Evolutionary conservation across 1,284 basidiomycete genomes (phyloP), one percentile per base, ranked within the genome.

Genomic region (Tausonia pullulans): DNA sequence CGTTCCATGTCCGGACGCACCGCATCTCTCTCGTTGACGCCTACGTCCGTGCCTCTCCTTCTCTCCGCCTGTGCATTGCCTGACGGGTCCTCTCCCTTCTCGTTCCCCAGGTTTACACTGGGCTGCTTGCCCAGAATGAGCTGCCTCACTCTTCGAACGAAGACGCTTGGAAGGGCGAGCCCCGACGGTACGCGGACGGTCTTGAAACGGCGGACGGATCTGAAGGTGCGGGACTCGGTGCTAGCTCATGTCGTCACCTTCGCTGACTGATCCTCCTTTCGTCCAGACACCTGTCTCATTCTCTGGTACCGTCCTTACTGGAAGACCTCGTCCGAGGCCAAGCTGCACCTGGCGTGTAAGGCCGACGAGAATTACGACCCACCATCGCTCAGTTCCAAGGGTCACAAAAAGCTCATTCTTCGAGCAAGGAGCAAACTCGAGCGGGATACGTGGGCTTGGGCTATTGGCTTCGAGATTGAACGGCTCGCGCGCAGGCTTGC

Each of bases 381-480:
- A 5, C 71, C 79, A 39, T 74, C 90, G 3, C 53, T 66, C 39
- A 61, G 65, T 56, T 81, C 81, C 10, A 79, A 81, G 57, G 85
- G 85, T 72, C 78, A 83, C 67, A 86, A 85, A 71, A 70, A 84
- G 66, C 72, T 82, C 27, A 81, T 90, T 4, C 86, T 88, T 70
- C 82, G 84, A 65, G 85, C 87, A 58, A 79, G 90, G 72, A 89
- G 84, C 73, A 84, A 83, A 72, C 76, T 91, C 55, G 90, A 93
- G 74, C 78, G 90, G 43, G 90, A 93, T 73, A 80, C 86, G 40
- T 93, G 90, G 90, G 89, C 88, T 71, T 90, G 87, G 83, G 87
- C 87, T 14, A 75, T 93, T 69, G 87, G 86, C 69, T 81, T 81
- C 62, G 89, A 91, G 77, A 88, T 92, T 65, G 90, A 93, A 75